Base-by-base conservation (phyloP, 345 rosid genomes). In the Lepidium sativum region DNA sequence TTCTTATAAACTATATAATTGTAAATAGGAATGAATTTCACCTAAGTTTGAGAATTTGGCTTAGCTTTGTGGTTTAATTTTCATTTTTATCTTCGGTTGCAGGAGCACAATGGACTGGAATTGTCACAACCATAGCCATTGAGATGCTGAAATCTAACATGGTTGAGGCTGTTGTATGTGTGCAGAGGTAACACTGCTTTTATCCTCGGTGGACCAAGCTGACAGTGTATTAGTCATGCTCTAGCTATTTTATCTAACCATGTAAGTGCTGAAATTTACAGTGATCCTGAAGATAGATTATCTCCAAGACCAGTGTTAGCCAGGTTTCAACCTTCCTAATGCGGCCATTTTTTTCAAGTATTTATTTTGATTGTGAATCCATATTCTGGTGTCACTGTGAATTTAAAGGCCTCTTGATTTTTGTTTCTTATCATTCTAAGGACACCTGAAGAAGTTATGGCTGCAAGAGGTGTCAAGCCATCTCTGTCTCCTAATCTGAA, bases 41-140 rank as follows among this genome's bases (percentile, higher is more conserved):
- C 20, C 6, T 64, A 27, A 52, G 50, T 18, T 29, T 52, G 60
- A 32, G 45, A 54, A 33, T 43, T 25, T 32, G n/a, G 34, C 25
- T 14, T 58, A 57, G 31, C 52, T 59, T 29, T 37, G 23, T 33
- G 11, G 54, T 70, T 45, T 32, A 41, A 21, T 37, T 63, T 57
- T 54, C 40, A 39, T 67, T 60, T 27, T 52, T 52, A 51, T 45
- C 68, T 55, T 38, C 38, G 32, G 23, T 45, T 75, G 63, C 61
- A 92, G 98, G 98, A 73, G 98, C 97, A 50, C 98, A 92, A 54
- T 92, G 98, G 98, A 92, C 98, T 2, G 98, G 98, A 16, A 84
- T 92, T 63, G 97, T 92, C 16, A 92, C 98, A 50, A 87, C 96
- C 31, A 92, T 92, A 63, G 98, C 98, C 34, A 80, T 87, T 56